Conservation (phyloP, 768 basidiomycete species). For the Mycena maculata region DNA sequence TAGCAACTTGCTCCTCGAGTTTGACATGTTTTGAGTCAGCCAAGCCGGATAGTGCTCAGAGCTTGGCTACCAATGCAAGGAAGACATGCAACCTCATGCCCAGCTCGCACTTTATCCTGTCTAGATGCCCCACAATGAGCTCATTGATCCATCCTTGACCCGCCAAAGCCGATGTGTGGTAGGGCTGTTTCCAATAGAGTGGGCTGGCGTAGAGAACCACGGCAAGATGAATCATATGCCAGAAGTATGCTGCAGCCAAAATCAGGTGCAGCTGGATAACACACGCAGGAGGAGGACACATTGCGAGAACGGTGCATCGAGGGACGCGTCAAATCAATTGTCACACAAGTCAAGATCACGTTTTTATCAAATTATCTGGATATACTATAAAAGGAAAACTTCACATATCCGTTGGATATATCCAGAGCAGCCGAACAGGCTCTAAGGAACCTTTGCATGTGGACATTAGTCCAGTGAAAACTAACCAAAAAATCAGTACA, state of each 20-base stretch:
- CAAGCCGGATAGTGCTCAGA: not conserved
- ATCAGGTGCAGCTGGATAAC: no score
- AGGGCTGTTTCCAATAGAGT: slow-evolving; percentile 25
- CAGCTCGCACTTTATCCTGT: slow-evolving; percentile 34
- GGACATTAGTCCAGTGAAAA: no score
- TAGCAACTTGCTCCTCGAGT: slow-evolving; percentile 40
- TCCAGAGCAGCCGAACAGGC: no score
- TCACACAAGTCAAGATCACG: no score
- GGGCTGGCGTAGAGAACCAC: slow-evolving; percentile 5
- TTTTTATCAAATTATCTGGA: no score
- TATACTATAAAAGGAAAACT: no score
- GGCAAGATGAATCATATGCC: not conserved
- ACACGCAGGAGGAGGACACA: no score
- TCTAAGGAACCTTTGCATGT: no score
- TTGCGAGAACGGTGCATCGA: no score
- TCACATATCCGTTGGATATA: no score
- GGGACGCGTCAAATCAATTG: no score
- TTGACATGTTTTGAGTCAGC: slow-evolving; percentile 18
- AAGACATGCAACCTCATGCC: slow-evolving; percentile 33
- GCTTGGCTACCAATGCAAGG: slow-evolving; percentile 33
- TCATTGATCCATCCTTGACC: slow-evolving; percentile 37
- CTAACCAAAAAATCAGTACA: no score
- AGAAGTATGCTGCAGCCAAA: not conserved
- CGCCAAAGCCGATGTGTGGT: slow-evolving; percentile 39
- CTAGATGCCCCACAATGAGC: slow-evolving; percentile 37